Base-by-base conservation (phyloP, 306 rosid genomes). In the Astragalus glycyphyllos region DNA sequence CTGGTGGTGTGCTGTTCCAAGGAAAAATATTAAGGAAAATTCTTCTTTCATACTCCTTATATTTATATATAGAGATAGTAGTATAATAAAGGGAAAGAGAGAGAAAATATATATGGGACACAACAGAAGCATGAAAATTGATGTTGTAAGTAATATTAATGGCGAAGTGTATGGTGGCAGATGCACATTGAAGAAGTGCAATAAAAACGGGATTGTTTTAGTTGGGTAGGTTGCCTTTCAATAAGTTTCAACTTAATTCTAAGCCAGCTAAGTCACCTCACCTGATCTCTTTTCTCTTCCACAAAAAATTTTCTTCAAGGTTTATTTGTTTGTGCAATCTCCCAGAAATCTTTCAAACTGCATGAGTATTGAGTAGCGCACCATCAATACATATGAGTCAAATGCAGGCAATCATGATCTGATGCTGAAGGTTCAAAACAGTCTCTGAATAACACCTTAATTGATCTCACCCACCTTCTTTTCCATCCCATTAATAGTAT, bases 191-290 rank as follows among this genome's bases (percentile, higher is more conserved):
- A 88, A 79, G 85, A 75, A 83, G 83, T 71, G 86, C 79, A 87
- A 85, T 85, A 66, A 87, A 85, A 84, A 68, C 69, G 8, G 69
- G 62, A 60, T 74, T 77, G 69, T 83, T 86, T 81, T 92, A 74
- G 86, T 84, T 87, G 76, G 95, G 88, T 92, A 88, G 96, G 89
- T 92, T 87, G 51, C 31, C 76, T 80, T 76, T 77, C 75, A 77
- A 68, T 79, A 68, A 63, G 0, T 64, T 64, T 64, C 56, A 63
- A 63, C 49, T 75, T 65, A 15, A n/a, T 26, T 26, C 31, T 26
- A 26, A 26, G 31, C 31, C 4, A 26, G 31, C 31, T 0, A 81
- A 68, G 9, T 50, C 64, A 46, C 10, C 2, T 17, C n/a, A 64
- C 55, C 60, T 37, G 31, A 26, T 26, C 14, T 37, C 34, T 5